Evolutionary conservation across 2,329 filamentous ascomycete genomes (phyloP).

Genomic region (Pezicula carpinea): DNA sequence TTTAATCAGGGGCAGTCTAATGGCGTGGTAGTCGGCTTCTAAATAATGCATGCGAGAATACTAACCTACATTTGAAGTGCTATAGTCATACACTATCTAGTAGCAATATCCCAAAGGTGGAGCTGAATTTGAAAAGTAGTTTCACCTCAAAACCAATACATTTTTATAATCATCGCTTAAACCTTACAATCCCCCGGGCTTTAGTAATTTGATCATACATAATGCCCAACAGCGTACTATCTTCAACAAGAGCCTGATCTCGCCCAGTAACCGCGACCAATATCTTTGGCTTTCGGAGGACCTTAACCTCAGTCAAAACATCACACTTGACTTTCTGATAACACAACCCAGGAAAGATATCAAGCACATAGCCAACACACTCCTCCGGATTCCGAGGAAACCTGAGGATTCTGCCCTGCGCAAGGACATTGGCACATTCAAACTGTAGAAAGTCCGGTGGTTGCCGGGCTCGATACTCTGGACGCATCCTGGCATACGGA

Average conservation of each 20-base stretch:
- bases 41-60: too few relatives aligned
- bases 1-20: too few relatives aligned
- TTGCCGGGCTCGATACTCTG: neutral
- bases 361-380: constrained; percentile 7
- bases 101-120: too few relatives aligned
- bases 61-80: too few relatives aligned
- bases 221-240: too few relatives aligned
- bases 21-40: too few relatives aligned
- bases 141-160: too few relatives aligned
- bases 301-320: constrained; percentile 4
- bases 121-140: too few relatives aligned
- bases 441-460: neutral
- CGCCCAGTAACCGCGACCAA: constrained; percentile 4
- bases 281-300: constrained; percentile 6
- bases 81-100: too few relatives aligned
- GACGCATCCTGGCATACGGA: neutral
- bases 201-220: too few relatives aligned
- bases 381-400: neutral
- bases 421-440: constrained; percentile 3
- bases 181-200: too few relatives aligned
- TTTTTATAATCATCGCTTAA: too few relatives aligned
- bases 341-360: constrained; percentile 6
- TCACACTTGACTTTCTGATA: constrained; percentile 4
- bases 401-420: neutral
- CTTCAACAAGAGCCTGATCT: neutral